These are phyloP conservation scores for Agapanthus africanus DNA, from an alignment of 106 monocot genomes.

Conservation along the genomic window DNA sequence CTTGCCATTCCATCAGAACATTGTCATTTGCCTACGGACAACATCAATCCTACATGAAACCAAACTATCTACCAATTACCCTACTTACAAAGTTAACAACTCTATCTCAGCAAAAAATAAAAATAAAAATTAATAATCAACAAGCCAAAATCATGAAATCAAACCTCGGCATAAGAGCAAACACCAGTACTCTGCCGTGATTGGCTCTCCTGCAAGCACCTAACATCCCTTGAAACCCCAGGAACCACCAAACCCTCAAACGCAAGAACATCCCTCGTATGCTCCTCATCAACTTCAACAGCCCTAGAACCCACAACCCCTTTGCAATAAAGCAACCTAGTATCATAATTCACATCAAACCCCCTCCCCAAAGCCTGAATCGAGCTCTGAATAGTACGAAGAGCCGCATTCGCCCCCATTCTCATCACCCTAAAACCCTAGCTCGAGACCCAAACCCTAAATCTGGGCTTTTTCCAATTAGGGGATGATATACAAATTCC, in stretches of 20 bases:
- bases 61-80: no score
- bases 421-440: constrained; percentile 4
- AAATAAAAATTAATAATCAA: no score
- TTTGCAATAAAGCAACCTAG: constrained; percentile 75
- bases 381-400: constrained; percentile 40
- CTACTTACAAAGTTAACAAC: no score
- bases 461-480: not conserved
- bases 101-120: no score
- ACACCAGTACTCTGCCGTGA: constrained; percentile 45
- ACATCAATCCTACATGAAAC: no score
- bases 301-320: constrained; percentile 41
- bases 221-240: constrained; percentile 53
- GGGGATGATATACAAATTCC: not conserved
- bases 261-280: constrained; percentile 35
- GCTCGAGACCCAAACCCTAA: constrained; percentile 5
- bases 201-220: constrained; percentile 27
- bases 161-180: constrained; percentile 58
- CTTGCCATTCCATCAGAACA: no score
- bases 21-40: no score
- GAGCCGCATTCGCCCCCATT: constrained; percentile 47
- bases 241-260: constrained; percentile 35
- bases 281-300: constrained; percentile 56
- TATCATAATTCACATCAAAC: constrained; percentile 75
- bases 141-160: no score
- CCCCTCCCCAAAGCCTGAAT: constrained; percentile 71